Percentiles rank a stretch among this genome's conserved stretches.
These are phyloP conservation scores for Colletotrichum sp. DNA, from an alignment of 2,329 filamentous ascomycete species.

Conservation along the genomic window DNA sequence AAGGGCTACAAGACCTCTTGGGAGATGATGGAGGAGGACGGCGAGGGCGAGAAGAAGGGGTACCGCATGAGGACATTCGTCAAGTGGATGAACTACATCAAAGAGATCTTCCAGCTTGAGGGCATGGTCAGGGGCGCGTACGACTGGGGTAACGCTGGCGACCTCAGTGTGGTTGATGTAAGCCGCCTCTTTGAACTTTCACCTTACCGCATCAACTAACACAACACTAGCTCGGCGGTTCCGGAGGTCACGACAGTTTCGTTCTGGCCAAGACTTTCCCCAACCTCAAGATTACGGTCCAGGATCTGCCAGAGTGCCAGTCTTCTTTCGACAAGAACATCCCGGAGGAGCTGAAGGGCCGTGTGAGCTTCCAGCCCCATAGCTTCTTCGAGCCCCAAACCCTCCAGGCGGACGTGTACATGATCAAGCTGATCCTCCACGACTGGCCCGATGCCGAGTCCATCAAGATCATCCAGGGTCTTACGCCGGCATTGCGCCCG, in stretches of 20 bases:
- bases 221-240: conserved; percentile 42
- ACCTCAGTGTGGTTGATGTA: conserved; percentile 44
- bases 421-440: conserved; percentile 60
- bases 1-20: conserved; percentile 38
- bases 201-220: not conserved
- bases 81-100: conserved; percentile 43
- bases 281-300: conserved; percentile 45
- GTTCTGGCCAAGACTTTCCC: conserved; percentile 45
- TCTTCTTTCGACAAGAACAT: conserved; percentile 38
- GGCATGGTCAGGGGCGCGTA: conserved; percentile 34
- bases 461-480: conserved; percentile 41
- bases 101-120: conserved; percentile 43
- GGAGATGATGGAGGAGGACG: conserved; percentile 45
- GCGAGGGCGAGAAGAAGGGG: conserved; percentile 39
- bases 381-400: conserved; percentile 44
- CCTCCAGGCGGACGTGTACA: conserved; percentile 50
- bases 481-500: conserved; percentile 49
- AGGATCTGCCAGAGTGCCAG: conserved; percentile 46
- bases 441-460: conserved; percentile 56
- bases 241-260: conserved; percentile 44
- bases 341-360: conserved; percentile 33
- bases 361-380: conserved; percentile 40
- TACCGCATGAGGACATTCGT: conserved; percentile 44
- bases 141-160: conserved; percentile 40
- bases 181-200: conserved; percentile 20